Conservation (phyloP, 768 basidiomycete species). For the Cubamyces lactineus region DNA sequence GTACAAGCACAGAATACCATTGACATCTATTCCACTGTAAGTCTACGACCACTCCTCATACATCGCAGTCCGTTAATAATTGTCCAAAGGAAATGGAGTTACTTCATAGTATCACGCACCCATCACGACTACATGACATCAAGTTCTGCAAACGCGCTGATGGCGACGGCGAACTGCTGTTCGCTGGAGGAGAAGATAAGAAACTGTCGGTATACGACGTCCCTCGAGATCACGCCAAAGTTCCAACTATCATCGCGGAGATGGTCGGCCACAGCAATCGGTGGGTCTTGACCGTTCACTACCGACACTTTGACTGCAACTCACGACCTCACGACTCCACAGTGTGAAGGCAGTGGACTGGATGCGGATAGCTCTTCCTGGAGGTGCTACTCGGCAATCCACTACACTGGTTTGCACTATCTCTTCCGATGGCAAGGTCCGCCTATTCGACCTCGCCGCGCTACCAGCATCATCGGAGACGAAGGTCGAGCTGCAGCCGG, state of each 20-base stretch:
- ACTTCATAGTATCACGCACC: conserved; percentile 71
- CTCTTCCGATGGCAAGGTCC: conserved; percentile 89
- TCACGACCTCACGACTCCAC: neutral
- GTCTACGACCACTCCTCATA: neutral
- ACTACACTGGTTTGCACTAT: conserved; percentile 75
- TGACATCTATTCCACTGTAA: conserved; percentile 73
- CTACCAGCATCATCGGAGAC: conserved; percentile 41
- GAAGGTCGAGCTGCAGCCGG: conserved; percentile 50
- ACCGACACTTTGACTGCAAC: neutral
- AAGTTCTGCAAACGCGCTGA: conserved; percentile 68
- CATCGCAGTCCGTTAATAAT: neutral
- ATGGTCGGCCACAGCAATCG: conserved; percentile 86
- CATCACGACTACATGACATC: conserved; percentile 84
- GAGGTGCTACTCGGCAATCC: conserved; percentile 33
- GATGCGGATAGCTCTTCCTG: conserved; percentile 54
- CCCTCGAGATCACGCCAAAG: conserved; percentile 44
- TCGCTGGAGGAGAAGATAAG: conserved; percentile 90
- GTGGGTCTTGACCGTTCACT: conserved; percentile 46
- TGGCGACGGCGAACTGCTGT: conserved; percentile 65
- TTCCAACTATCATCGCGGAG: conserved; percentile 66
- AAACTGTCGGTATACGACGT: conserved; percentile 79
- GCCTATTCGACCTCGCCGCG: conserved; percentile 69
- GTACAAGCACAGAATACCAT: conserved; percentile 78
- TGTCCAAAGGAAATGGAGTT: conserved; percentile 72
- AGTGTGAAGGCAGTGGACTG: conserved; percentile 82